These are phyloP conservation scores for Wolfiporia cocos DNA, from an alignment of 1,284 basidiomycete species.

Conservation along the genomic window DNA sequence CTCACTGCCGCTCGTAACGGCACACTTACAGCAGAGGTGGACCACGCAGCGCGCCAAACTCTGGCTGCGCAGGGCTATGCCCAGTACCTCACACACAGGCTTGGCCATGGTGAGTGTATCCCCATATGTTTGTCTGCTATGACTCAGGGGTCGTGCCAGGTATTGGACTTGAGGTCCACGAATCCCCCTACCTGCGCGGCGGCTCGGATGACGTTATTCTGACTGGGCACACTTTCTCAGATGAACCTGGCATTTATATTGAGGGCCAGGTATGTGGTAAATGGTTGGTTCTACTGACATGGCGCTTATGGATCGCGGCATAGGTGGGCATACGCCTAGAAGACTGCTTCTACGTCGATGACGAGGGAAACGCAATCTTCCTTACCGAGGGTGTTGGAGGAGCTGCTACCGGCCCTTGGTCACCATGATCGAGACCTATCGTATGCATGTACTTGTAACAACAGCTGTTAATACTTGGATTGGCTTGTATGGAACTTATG, in stretches of 20 bases:
- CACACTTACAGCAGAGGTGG: slow-evolving; percentile 49
- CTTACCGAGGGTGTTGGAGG: slow-evolving; percentile 62
- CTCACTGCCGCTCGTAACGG: slow-evolving; percentile 43
- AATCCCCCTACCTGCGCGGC: slow-evolving; percentile 74
- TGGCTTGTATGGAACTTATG: too few species aligned
- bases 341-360: slow-evolving; percentile 72
- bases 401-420: slow-evolving; percentile 45
- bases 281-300: neutral
- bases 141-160: too few species aligned
- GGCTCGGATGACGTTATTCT: slow-evolving; percentile 54
- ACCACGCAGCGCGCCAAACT: slow-evolving; percentile 56
- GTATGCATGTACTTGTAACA: neutral
- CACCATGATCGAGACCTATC: slow-evolving; percentile 28
- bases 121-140: neutral
- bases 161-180: slow-evolving; percentile 80
- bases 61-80: slow-evolving; percentile 44
- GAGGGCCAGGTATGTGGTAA: slow-evolving; percentile 49
- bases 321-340: slow-evolving; percentile 75
- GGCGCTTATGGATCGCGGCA: neutral
- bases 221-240: slow-evolving; percentile 70
- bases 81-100: slow-evolving; percentile 72
- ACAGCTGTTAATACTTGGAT: neutral
- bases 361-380: slow-evolving; percentile 45
- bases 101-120: slow-evolving; percentile 60
- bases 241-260: slow-evolving; percentile 84